Evolutionary conservation across 306 rosid species (phyloP), one percentile per base, ranked within the genome.

Genomic region (Cucumis cinereus): DNA sequence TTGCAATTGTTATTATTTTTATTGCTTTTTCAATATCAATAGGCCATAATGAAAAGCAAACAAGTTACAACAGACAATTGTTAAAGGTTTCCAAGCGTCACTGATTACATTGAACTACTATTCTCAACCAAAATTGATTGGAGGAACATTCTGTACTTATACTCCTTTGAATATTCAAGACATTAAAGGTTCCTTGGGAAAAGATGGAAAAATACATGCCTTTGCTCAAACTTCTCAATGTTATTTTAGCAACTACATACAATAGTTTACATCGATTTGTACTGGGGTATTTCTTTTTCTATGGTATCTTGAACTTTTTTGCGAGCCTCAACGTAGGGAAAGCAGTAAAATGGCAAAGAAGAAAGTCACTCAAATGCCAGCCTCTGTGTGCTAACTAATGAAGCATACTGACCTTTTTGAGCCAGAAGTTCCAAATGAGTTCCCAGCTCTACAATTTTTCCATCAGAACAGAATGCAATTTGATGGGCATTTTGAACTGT

Each of bases 401-500:
- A 84, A 70, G 98, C 94, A 75, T 94, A 94, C 70, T 82, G 93
- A 64, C 97, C 97, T 68, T 90, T 89, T 89, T 79, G 84, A 17
- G 89, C 90, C 88, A 94, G 59, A 43, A 94, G 81, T 85, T 91
- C 95, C 4, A 67, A 76, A 84, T 91, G 98, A 20, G 89, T 88
- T 70, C 98, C 99, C 19, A 89, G 87, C 81, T 94, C 97, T 9
- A 85, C 82, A 67, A 94, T 61, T 85, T 61, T 83, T 52, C 97
- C 97, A 19, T 85, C 89, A 2, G 94, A 88, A 71, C 91, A 87
- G 30, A 88, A 62, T 47, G 97, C 98, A 79, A 94, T 91, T 84
- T 88, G 96, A 84, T 90, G 86, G 43, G 98, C 97, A 79, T 85
- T 91, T 80, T 91, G 97, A 38, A 94, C 96, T 0, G 98, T 90